Conservation (phyloP, 192 early-diverging fungal species). For the Fimicolochytrium jonesii region DNA sequence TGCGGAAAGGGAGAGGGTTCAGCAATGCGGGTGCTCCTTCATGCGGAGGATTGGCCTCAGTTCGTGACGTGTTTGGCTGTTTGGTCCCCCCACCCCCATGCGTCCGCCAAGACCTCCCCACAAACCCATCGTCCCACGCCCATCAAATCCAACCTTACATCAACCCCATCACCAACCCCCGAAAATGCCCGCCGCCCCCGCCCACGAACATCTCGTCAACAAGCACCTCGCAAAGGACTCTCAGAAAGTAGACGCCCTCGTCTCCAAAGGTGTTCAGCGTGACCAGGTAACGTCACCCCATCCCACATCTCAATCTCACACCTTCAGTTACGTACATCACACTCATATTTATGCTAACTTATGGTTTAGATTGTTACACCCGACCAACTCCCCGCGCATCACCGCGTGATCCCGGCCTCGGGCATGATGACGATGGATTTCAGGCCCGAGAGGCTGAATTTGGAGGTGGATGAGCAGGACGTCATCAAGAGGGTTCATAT, state of each 20-base stretch:
- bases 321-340: no score
- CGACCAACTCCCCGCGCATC: constrained; percentile 33
- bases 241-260: neutral
- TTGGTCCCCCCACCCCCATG: no score
- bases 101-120: no score
- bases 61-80: no score
- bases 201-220: neutral
- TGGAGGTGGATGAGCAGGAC: constrained; percentile 32
- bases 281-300: constrained; percentile 9
- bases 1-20: no score
- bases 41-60: no score
- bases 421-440: constrained; percentile 46
- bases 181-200: neutral
- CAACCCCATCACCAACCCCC: no score
- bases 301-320: no score
- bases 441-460: constrained; percentile 39
- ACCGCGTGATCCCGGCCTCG: constrained; percentile 37
- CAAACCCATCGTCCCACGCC: no score
- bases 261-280: neutral
- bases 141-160: no score
- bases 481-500: constrained; percentile 36
- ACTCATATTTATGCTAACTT: no score
- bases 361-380: constrained; percentile 37
- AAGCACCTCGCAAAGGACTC: constrained; percentile 2
- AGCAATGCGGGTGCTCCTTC: no score